Base-by-base conservation (phyloP, 148 eudicot genomes). In the Persicaria tinctoria region DNA sequence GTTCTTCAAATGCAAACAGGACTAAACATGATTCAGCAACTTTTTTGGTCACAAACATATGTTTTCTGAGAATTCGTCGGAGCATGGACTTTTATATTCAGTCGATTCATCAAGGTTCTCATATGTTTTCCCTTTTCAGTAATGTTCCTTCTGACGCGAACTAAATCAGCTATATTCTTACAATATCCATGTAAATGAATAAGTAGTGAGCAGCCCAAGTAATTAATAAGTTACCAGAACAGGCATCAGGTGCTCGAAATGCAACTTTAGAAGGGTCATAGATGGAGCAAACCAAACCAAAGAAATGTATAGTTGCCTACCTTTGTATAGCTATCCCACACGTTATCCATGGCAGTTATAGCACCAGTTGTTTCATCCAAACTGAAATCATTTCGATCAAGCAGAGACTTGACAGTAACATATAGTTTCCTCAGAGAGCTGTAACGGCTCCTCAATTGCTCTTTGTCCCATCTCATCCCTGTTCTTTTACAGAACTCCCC, bases 381-480 rank as follows among this genome's bases (percentile, higher is more conserved):
- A 69, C 27, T 74, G 81, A 90, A 90, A 74, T 83, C 88, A 63
- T 76, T 78, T 63, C 77, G 86, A 27, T 80, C 85, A 54, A 88
- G 88, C 48, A 91, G 86, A 54, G 79, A 76, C 74, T 86, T 81
- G 13, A 85, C 87, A 69, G 64, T 71, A 66, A 46, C 72, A 83
- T 84, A 84, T 79, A 81, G 84, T 77, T 86, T 91, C 85, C 84
- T 91, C 80, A 89, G 76, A 57, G 83, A 84, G 70, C 84, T 71
- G 74, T 77, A 84, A 20, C 89, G 82, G 74, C 83, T 84, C 82
- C 84, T 88, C 72, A 91, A 64, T 76, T 89, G 91, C 63, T 87
- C 97, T 68, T 62, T 76, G 76, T 91, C 97, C 97, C 97, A 89
- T 75, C 73, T 80, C 79, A 84, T 78, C 54, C 96, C 86, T 11